Base-by-base conservation (phyloP, 768 basidiomycete species). In the Auriscalpium orientale region DNA sequence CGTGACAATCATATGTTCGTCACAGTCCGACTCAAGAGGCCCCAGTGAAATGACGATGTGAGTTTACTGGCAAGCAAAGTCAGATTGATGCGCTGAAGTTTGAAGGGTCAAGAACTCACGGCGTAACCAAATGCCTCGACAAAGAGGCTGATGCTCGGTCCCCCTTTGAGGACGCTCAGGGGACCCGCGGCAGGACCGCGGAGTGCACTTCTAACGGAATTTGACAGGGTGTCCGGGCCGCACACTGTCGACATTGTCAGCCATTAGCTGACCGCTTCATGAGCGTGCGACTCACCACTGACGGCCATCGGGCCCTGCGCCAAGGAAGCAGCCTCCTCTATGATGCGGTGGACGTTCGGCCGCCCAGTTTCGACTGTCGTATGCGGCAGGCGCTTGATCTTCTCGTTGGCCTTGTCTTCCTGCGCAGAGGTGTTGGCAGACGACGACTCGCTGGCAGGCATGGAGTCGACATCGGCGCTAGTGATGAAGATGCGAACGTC, bases 401-500 rank as follows among this genome's bases (percentile, higher is more conserved):
- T 46, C 18, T 44, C 40, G 20, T 20, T 22, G 9, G 46, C 22
- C 35, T n/a, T 20, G n/a, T 37, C 53, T n/a, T 54, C 8, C 10
- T 47, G 34, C 13, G 21, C 22, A 5, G 28, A n/a, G 13, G 21
- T n/a, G 33, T 5, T 20, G 3, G 22, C 35, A 18, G 53, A 54
- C 8, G 53, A 28, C 8, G 73, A 67, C 47, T 82, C 77, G 80
- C 80, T 82, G 9, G 65, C 63, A 28, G 77, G 55, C 45, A 80
- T 75, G 33, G 65, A 70, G 70, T 34, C 12, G 9, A 34, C 15
- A 21, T 13, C 16, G 15, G 21, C 9, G 28, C n/a, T 1, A 33
- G 47, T 20, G 10, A 20, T 18, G 22, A 18, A 28, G 33, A 18
- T 37, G 46, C 28, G 51, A 28, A 20, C 8, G 34, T 46, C 35